Evolutionary conservation across 208 protist species (phyloP).

Genomic region (Leishmania arabica): DNA sequence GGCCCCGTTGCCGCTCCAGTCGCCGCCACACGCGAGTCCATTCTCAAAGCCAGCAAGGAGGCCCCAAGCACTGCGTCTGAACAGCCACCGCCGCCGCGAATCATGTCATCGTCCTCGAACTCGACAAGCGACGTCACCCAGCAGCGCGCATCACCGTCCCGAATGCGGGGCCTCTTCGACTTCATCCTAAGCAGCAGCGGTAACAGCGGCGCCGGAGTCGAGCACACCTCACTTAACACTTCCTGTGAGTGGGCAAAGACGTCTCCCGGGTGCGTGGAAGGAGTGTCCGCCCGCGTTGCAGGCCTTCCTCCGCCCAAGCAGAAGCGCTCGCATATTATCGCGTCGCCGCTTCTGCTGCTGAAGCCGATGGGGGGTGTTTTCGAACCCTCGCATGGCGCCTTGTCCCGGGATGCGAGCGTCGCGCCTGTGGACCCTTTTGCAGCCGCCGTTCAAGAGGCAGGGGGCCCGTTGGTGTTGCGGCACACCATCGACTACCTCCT

Average conservation of each 20-base stretch:
- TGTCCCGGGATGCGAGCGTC: background rate
- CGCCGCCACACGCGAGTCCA: background rate
- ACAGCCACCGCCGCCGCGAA: background rate
- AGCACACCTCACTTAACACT: background rate
- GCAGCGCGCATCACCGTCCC: background rate
- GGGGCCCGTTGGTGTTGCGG: slow-evolving; percentile 29
- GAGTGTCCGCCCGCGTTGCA: background rate
- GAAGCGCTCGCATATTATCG: background rate
- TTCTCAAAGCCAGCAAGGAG: background rate
- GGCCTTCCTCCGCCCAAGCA: background rate
- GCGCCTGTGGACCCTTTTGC: slow-evolving; percentile 1
- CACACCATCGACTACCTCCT: slow-evolving; percentile 33
- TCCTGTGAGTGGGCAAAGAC: background rate
- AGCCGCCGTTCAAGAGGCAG: slow-evolving; percentile 18
- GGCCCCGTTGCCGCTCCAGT: background rate
- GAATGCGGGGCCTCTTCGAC: slow-evolving; percentile 20
- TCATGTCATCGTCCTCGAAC: background rate
- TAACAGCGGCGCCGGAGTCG: background rate
- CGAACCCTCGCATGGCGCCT: background rate
- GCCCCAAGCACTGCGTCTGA: background rate
- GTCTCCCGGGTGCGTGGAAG: background rate
- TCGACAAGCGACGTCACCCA: background rate
- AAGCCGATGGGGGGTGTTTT: background rate
- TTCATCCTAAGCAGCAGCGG: slow-evolving; percentile 9
- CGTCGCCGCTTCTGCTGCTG: background rate